Base-by-base conservation (phyloP, 2,329 filamentous ascomycete genomes). In the Coniochaeta sp. region DNA sequence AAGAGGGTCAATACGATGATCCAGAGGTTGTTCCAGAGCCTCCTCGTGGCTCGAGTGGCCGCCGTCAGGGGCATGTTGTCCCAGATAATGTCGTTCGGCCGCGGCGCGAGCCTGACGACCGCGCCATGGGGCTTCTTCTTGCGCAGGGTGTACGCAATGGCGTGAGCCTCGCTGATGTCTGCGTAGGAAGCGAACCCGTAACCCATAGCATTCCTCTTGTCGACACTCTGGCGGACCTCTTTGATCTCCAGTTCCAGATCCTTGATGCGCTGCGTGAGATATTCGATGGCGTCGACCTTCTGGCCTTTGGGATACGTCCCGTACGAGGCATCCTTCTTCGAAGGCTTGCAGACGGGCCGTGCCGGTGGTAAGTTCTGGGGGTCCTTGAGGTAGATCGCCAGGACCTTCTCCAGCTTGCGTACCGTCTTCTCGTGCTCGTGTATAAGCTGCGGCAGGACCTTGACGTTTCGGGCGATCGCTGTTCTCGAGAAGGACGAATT, bases 131-230 rank as follows among this genome's bases (percentile, higher is more conserved):
- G 90, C 66, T 89, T 89, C 77, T 95, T 95, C 56, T 86, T 90
- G 61, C 89, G 89, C 24, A 89, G 85, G 10, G 87, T 83, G 74
- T 89, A 96, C 12, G 93, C 95, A 63, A 96, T 92, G 22, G 84
- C 85, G 70, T 99, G 95, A 0, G 95, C 91, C 67, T 96, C 90
- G 61, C 87, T 82, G 59, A 99, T 96, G 47, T 88, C 88, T 47
- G 93, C 87, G 75, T 95, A 99, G 67, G 91, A 97, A 9, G 93
- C 93, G 71, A 99, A 99, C 0, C 95, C 95, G 70, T 93, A 99
- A 0, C 91, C 82, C 82, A 96, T 89, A 17, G 93, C 89, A 70
- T 93, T 91, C 57, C 93, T 87, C 72, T 88, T 91, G 74, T 98
- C 93, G 8, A 99, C 87, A 1, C 86, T 87, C 42, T 86, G 82